phyloP scores from a whole-genome alignment of 768 basidiomycete genomes.

The Lanmaoa rubissima region DNA sequence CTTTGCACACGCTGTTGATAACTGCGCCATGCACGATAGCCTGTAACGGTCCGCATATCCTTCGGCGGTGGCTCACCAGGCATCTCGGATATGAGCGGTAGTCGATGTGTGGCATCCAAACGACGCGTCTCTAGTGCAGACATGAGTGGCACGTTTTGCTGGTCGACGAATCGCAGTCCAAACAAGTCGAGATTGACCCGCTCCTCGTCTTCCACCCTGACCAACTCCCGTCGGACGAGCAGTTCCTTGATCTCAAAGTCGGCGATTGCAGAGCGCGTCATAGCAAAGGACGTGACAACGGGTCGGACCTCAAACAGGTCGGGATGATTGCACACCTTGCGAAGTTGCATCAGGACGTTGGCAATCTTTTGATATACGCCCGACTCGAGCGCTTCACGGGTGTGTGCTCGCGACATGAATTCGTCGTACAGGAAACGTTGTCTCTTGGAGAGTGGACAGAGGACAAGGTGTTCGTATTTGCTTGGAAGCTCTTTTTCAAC shows the following conservation, averaged over 20 bases:
- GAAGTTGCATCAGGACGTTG: conserved; percentile 96
- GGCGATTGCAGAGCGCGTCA: conserved; percentile 70
- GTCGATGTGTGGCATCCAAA: conserved; percentile 56
- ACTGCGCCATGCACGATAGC: conserved; percentile 57
- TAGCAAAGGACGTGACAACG: conserved; percentile 72
- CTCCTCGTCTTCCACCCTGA: conserved; percentile 54
- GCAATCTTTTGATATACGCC: conserved; percentile 87
- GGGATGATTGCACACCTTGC: conserved; percentile 95
- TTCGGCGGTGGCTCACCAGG: conserved; percentile 66
- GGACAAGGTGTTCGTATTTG: conserved; percentile 87
- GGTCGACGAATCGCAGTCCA: conserved; percentile 59
- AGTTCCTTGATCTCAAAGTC: conserved; percentile 87
- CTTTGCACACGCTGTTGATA: conserved; percentile 47
- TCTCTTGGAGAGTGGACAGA: conserved; percentile 86
- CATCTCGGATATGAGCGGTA: conserved; percentile 53
- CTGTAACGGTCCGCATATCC: conserved; percentile 73
- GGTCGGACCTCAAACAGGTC: conserved; percentile 90
- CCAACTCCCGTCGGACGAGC: conserved; percentile 71
- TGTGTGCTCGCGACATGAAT: conserved; percentile 88
- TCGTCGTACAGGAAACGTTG: conserved; percentile 97
- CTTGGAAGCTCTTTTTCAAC: conserved; percentile 95
- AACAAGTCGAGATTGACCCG: conserved; percentile 59
- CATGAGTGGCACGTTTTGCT: conserved; percentile 52
- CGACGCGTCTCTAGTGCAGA: conserved; percentile 51
- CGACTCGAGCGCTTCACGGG: conserved; percentile 75